Percentiles rank a stretch among this genome's conserved stretches.
Evolutionary conservation across 78 protist genomes (phyloP).

Genomic region (Planoprotostelium fungivorum): DNA sequence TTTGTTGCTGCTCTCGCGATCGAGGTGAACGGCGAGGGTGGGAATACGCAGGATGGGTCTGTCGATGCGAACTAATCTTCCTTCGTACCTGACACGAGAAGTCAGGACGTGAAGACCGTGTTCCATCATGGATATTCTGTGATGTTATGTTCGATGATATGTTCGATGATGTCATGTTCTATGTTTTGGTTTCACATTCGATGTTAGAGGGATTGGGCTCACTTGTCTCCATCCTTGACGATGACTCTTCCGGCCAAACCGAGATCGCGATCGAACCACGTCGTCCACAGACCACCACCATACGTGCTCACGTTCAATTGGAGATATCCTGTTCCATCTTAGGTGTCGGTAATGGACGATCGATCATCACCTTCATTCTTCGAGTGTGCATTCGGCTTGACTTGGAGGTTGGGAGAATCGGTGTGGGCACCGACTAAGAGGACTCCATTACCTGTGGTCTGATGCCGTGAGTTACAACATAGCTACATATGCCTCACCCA

Average conservation of each 20-base stretch:
- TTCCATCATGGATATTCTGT: too few relatives aligned
- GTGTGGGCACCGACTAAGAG: slow-evolving; percentile 85
- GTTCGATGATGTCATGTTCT: too few relatives aligned
- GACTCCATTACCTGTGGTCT: slow-evolving; percentile 70
- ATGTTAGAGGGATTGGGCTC: neutral
- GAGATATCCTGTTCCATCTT: slow-evolving; percentile 31
- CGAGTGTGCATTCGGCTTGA: slow-evolving; percentile 43
- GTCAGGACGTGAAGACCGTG: too few relatives aligned
- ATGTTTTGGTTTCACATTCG: slow-evolving; percentile 11
- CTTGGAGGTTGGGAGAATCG: slow-evolving; percentile 75
- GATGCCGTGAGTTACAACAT: neutral
- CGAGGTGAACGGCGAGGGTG: slow-evolving; percentile 90
- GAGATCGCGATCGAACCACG: slow-evolving; percentile 96
- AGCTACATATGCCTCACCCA: slow-evolving; percentile 22
- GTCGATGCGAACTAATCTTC: slow-evolving; percentile 51
- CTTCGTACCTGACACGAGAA: too few relatives aligned
- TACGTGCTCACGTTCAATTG: slow-evolving; percentile 82
- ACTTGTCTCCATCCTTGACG: slow-evolving; percentile 40
- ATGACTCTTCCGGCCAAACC: slow-evolving; percentile 86
- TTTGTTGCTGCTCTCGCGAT: slow-evolving; percentile 62
- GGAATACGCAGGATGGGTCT: slow-evolving; percentile 71
- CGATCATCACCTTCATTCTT: slow-evolving; percentile 9
- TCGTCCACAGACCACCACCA: slow-evolving; percentile 96
- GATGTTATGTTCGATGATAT: too few relatives aligned
- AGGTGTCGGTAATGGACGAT: neutral